Percentiles rank a stretch among this genome's conserved stretches.
These are phyloP conservation scores for Favolaschia claudopus DNA, from an alignment of 768 basidiomycete species.

Conservation along the genomic window DNA sequence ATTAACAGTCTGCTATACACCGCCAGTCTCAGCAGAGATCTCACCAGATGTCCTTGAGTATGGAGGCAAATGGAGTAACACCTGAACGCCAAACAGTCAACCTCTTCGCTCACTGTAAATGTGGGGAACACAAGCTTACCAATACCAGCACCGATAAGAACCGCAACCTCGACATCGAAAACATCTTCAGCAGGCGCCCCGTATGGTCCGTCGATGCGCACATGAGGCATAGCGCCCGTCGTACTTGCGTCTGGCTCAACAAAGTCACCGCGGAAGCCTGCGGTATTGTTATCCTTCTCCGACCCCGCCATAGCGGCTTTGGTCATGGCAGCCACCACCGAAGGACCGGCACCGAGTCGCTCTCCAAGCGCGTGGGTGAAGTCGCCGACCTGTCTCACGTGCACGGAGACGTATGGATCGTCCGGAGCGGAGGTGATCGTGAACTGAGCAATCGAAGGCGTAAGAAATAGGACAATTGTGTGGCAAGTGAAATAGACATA, in stretches of 20 bases:
- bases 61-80: conserved; percentile 76
- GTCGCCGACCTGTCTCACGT: conserved; percentile 93
- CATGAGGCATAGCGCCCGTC: conserved; percentile 64
- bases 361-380: conserved; percentile 85
- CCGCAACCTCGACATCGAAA: conserved; percentile 83
- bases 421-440: conserved; percentile 96
- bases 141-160: conserved; percentile 93
- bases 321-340: conserved; percentile 82
- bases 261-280: conserved; percentile 74
- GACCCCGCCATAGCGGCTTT: conserved; percentile 76
- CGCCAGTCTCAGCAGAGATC: too few species aligned
- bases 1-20: too few species aligned
- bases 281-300: conserved; percentile 64
- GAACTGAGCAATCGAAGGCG: conserved; percentile 57
- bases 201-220: conserved; percentile 91
- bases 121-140: conserved; percentile 51
- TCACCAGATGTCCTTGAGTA: conserved; percentile 65
- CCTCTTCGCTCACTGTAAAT: not conserved
- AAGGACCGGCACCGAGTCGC: conserved; percentile 82
- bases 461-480: not conserved
- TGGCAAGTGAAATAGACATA: conserved; percentile 44
- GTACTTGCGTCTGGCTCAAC: conserved; percentile 73
- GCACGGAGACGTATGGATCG: conserved; percentile 90
- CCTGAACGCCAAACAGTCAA: conserved; percentile 44
- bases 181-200: conserved; percentile 96